Conservation (phyloP, 2,329 filamentous ascomycete genomes). For the Alternaria novae-zelandiae region DNA sequence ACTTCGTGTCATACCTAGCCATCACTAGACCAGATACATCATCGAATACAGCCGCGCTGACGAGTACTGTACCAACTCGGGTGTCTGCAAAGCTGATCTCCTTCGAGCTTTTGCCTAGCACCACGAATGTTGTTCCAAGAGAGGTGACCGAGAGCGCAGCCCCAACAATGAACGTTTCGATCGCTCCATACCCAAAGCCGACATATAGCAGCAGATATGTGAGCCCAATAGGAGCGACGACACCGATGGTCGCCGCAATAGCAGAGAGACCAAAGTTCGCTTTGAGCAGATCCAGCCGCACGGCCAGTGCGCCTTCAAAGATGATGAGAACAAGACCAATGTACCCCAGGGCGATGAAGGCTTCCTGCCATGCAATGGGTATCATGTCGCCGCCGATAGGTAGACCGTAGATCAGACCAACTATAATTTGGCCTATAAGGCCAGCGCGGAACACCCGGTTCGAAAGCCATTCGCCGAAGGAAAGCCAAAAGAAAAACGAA, state of each 20-base stretch:
- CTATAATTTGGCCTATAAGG: conserved; percentile 8
- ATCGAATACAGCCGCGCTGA: neutral
- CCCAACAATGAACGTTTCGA: conserved; percentile 38
- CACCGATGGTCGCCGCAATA: neutral
- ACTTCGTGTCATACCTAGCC: neutral
- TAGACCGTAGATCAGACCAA: conserved; percentile 13
- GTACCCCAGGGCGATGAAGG: conserved; percentile 33
- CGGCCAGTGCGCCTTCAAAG: conserved; percentile 57
- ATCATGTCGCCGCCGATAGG: conserved; percentile 25
- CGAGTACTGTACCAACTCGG: conserved; percentile 49
- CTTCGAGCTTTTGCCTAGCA: conserved; percentile 40
- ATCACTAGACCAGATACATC: neutral
- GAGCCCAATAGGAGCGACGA: conserved; percentile 22
- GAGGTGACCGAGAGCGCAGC: conserved; percentile 33
- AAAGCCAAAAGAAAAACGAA: conserved; percentile 18
- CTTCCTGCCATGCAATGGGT: conserved; percentile 28
- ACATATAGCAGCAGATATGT: conserved; percentile 49
- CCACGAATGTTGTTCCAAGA: conserved; percentile 43
- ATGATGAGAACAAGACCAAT: conserved; percentile 59
- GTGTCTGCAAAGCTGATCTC: conserved; percentile 52
- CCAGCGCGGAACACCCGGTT: conserved; percentile 8
- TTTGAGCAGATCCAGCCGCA: conserved; percentile 55
- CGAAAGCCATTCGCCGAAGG: conserved; percentile 15
- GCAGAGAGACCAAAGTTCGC: conserved; percentile 51
- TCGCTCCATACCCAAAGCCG: conserved; percentile 51